Percentiles rank a stretch among this genome's conserved stretches.
These are phyloP conservation scores for Mollisia scopiformis DNA, from an alignment of 2,329 filamentous ascomycete genomes.

Conservation along the genomic window DNA sequence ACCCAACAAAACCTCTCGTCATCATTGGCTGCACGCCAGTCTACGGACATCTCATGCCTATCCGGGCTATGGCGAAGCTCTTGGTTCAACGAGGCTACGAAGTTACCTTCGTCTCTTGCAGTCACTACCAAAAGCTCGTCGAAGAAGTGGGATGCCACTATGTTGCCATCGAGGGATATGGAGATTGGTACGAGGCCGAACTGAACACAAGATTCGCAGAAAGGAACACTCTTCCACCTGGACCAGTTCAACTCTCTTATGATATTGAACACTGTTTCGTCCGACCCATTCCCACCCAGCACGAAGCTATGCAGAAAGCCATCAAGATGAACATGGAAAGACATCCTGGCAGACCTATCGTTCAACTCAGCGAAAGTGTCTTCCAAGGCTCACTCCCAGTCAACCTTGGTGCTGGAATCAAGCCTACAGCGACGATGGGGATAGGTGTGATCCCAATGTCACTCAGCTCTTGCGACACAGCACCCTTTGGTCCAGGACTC, in stretches of 20 bases:
- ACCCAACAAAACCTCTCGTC: conserved; percentile 19
- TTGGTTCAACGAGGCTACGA: conserved; percentile 43
- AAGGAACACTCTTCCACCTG: conserved; percentile 22
- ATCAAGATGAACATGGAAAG: conserved; percentile 39
- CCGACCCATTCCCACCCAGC: conserved; percentile 37
- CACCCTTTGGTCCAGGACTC: conserved; percentile 43
- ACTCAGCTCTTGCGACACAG: conserved; percentile 41
- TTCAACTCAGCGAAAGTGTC: conserved; percentile 47
- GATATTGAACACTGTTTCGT: conserved; percentile 41
- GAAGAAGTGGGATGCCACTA: conserved; percentile 43
- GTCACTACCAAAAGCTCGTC: conserved; percentile 40
- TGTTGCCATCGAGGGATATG: conserved; percentile 33
- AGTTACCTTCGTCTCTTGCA: conserved; percentile 45
- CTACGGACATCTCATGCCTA: conserved; percentile 25
- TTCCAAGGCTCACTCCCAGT: conserved; percentile 44
- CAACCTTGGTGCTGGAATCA: conserved; percentile 42
- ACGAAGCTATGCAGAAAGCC: conserved; percentile 38
- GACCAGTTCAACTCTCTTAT: conserved; percentile 36
- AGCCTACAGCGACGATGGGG: conserved; percentile 41
- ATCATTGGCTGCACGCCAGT: conserved; percentile 19
- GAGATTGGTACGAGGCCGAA: conserved; percentile 32
- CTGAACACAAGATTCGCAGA: conserved; percentile 27
- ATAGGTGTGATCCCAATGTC: conserved; percentile 44
- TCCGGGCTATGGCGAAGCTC: conserved; percentile 21
- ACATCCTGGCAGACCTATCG: conserved; percentile 41